Conservation (phyloP, 1,284 basidiomycete genomes). For the Tilletia horrida region DNA sequence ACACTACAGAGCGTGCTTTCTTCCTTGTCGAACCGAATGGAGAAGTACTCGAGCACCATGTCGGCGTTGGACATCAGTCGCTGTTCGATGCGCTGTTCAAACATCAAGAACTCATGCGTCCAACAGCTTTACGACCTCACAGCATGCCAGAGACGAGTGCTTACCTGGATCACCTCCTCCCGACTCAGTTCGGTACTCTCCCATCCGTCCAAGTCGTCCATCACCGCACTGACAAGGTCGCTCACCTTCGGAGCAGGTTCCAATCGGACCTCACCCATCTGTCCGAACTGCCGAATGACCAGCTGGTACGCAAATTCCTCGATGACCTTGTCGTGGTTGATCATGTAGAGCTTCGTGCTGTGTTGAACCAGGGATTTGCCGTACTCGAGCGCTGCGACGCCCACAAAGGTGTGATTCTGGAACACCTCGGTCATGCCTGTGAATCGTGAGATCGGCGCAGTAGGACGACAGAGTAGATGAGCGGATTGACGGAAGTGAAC, state of each 20-base stretch:
- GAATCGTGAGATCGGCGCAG: background rate
- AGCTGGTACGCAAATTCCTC: slow-evolving; percentile 96
- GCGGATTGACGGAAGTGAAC: background rate
- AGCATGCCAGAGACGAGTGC: slow-evolving; percentile 44
- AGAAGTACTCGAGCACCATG: slow-evolving; percentile 93
- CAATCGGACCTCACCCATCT: slow-evolving; percentile 70
- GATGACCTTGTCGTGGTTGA: slow-evolving; percentile 66
- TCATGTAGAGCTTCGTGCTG: slow-evolving; percentile 79
- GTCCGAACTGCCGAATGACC: slow-evolving; percentile 84
- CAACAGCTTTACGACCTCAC: background rate
- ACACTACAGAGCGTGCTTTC: slow-evolving; percentile 69
- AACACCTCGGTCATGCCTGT: slow-evolving; percentile 78
- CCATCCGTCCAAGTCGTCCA: slow-evolving; percentile 65
- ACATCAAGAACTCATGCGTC: background rate
- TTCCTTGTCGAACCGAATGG: slow-evolving; percentile 61
- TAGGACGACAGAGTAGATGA: background rate
- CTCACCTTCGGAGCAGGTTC: slow-evolving; percentile 75
- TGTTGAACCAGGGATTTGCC: slow-evolving; percentile 82
- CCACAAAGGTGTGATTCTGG: slow-evolving; percentile 84
- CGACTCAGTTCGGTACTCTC: slow-evolving; percentile 49
- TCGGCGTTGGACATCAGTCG: slow-evolving; percentile 62
- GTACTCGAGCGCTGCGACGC: slow-evolving; percentile 74
- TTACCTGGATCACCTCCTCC: slow-evolving; percentile 68
- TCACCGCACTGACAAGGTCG: slow-evolving; percentile 72
- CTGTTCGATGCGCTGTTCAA: slow-evolving; percentile 40